Percentiles rank a stretch among this genome's conserved stretches.
These are phyloP conservation scores for Boletus huronensis DNA, from an alignment of 768 basidiomycete species.

Conservation along the genomic window DNA sequence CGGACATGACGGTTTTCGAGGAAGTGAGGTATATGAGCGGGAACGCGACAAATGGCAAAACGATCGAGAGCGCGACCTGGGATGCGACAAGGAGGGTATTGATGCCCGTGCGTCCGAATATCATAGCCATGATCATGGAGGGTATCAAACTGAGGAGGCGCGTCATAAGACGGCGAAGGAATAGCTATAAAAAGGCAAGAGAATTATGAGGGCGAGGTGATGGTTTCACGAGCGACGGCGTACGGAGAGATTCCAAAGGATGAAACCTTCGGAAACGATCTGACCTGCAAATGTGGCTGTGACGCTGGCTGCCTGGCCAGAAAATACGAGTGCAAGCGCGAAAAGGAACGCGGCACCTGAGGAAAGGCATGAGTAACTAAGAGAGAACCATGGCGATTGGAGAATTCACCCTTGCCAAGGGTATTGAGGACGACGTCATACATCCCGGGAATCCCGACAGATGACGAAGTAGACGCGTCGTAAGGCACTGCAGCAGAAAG, in stretches of 20 bases:
- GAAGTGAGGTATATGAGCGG: slow-evolving; percentile 40
- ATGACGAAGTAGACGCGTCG: slow-evolving; percentile 2
- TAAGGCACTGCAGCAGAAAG: slow-evolving; percentile 27
- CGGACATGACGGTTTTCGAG: slow-evolving; percentile 31
- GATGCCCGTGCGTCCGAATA: slow-evolving; percentile 42
- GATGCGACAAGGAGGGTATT: slow-evolving; percentile 46
- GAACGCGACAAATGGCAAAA: slow-evolving; percentile 46
- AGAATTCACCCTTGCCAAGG: slow-evolving; percentile 35
- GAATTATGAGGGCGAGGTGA: neutral
- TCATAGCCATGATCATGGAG: slow-evolving; percentile 40
- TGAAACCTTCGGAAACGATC: slow-evolving; percentile 47
- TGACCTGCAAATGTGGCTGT: slow-evolving; percentile 49
- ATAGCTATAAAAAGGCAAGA: slow-evolving; percentile 15
- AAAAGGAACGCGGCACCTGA: slow-evolving; percentile 39
- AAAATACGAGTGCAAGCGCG: slow-evolving; percentile 43
- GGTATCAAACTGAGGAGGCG: slow-evolving; percentile 45
- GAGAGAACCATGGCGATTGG: neutral
- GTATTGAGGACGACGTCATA: slow-evolving; percentile 37
- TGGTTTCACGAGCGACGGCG: neutral
- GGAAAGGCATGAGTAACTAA: neutral
- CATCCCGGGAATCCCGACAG: slow-evolving; percentile 42
- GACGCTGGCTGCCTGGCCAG: slow-evolving; percentile 49
- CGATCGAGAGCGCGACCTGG: slow-evolving; percentile 45
- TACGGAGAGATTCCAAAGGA: slow-evolving; percentile 45
- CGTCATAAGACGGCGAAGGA: slow-evolving; percentile 42